Base-by-base conservation (phyloP, 768 basidiomycete species). In the Leccinum fibrillosum region DNA sequence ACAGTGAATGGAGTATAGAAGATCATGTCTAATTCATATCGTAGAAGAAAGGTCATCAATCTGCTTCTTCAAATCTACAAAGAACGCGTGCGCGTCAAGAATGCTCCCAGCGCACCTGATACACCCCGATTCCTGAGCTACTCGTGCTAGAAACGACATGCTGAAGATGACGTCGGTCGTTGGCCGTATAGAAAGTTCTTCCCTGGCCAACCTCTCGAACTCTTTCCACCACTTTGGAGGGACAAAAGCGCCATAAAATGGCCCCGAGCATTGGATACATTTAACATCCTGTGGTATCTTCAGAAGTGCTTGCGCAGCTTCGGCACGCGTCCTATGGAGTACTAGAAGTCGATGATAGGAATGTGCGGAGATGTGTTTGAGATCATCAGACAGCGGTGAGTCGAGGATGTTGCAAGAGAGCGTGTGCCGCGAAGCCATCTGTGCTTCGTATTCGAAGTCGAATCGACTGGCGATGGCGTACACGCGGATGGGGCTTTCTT, bases 201-300 rank as follows among this genome's bases (percentile, higher is more conserved):
- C 79, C 64, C 66, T 80, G 37, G 86, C 88, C 56, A 74, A 66
- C 66, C 67, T 78, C 68, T 82, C 79, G 64, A 82, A 91, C 59
- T 82, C 81, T 21, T 68, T 66, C 88, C 88, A 90, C 89, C 88
- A 90, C 69, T 79, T 80, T 21, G 89, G 89, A 5, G 78, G 76
- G 5, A 75, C 74, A 57, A 82, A 74, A 52, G 77, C 72, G 2
- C 77, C 73, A 70, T 75, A 76, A 56, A 67, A 70, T 13, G 72
- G 66, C 69, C 83, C 82, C 42, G 86, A 89, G 64, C 87, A 90
- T 59, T 86, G 82, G 74, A 84, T 80, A 71, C 89, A 90, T 69
- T 83, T 83, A 62, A 86, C 65, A 34, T 81, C 76, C 3, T 78
- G 75, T 0, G 81, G 73, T 19, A 75, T 66, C 57, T 75, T 72